Evolutionary conservation across 495 filamentous ascomycete species (phyloP), one percentile per base, ranked within the genome.

Genomic region (Parmelia sp.): DNA sequence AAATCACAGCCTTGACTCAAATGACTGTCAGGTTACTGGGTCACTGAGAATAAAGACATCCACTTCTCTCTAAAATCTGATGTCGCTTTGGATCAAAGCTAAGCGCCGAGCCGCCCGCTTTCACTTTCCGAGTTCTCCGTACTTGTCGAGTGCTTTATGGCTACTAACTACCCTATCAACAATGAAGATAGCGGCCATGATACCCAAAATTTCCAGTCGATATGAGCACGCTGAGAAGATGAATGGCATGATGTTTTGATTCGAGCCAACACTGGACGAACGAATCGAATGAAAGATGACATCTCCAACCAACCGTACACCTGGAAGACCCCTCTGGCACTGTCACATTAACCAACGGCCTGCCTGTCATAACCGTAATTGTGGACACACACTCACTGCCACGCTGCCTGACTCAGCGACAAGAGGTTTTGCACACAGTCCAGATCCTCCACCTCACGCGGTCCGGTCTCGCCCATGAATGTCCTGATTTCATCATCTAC

Each of bases 371-470:
- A 37, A 64, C 65, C 57, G 25, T 62, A 57, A 40, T 58, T 29
- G 37, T 47, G 25, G 56, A 21, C 42, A 14, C n/a, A 31, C n/a
- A 40, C 31, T 74, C 71, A 86, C 68, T 76, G 73, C 84, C 84
- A 86, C 65, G 81, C 82, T 49, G 84, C 85, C 71, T 86, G 81
- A 65, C 85, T 92, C 61, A 96, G 76, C 33, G 86, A 89, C 57
- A 96, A 72, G 60, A 96, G 74, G 37, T 87, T 87, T 62, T 91
- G 89, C 35, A 93, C 83, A 64, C 88, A 90, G 72, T 91, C 90
- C 69, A 91, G 75, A 69, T 93, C 89, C 65, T 83, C 84, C 70
- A 83, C 83, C 65, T 80, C 82, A 23, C 79, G 76, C 61, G 83
- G 82, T 68, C 82, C 82, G 67, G 81, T 88, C 9, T 84, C 84